These are phyloP conservation scores for Pythium grandisporangium DNA, from an alignment of 352 stramenopile species.

Conservation along the genomic window DNA sequence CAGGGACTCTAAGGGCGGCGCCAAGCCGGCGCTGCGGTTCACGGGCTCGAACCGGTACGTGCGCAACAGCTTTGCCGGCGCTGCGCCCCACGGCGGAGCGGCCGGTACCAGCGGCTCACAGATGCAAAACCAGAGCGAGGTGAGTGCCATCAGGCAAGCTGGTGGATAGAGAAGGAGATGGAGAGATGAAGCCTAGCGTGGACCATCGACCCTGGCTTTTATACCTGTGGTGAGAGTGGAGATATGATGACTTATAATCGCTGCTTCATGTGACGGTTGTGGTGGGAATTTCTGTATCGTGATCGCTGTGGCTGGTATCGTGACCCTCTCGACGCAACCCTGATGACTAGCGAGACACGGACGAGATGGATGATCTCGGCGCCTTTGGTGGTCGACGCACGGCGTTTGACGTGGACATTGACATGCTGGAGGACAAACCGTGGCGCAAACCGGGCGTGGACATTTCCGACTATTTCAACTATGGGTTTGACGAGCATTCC, in stretches of 20 bases:
- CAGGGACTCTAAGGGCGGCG: constrained; percentile 41
- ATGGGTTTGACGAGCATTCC: constrained; percentile 88
- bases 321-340: too few species aligned
- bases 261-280: neutral
- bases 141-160: too few species aligned
- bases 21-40: constrained; percentile 74
- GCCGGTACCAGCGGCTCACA: constrained; percentile 8
- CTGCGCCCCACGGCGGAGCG: constrained; percentile 20
- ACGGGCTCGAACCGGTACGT: constrained; percentile 73
- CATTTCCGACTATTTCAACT: constrained; percentile 93
- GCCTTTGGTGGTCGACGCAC: constrained; percentile 78
- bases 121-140: constrained; percentile 14
- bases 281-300: too few species aligned
- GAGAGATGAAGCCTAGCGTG: too few species aligned
- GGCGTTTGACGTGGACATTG: constrained; percentile 89
- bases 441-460: constrained; percentile 88
- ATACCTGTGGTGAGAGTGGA: too few species aligned
- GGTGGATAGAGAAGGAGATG: too few species aligned
- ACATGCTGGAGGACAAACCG: constrained; percentile 86
- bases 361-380: constrained; percentile 55
- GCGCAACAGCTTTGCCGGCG: constrained; percentile 36
- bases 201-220: too few species aligned
- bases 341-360: constrained; percentile 20
- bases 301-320: too few species aligned
- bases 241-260: neutral